These are phyloP conservation scores for Geranium rotundifolium DNA, from an alignment of 345 rosid species.

Conservation along the genomic window DNA sequence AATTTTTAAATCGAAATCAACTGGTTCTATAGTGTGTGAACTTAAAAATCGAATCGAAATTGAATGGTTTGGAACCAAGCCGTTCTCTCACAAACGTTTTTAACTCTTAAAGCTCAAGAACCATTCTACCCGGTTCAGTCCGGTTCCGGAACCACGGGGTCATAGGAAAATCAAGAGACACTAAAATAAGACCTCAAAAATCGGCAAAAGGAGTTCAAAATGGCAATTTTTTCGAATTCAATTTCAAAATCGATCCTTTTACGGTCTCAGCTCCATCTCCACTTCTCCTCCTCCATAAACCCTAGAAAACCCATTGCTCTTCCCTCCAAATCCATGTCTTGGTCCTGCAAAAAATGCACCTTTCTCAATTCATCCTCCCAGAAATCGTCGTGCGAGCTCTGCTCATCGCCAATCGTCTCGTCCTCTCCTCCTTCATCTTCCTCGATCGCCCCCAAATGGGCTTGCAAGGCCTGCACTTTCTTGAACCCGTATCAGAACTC, in stretches of 20 bases:
- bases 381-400: slow-evolving; percentile 52
- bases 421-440: slow-evolving; percentile 10
- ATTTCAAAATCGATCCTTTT: background rate
- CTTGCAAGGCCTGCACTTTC: slow-evolving; percentile 90
- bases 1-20: too few relatives aligned
- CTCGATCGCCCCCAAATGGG: slow-evolving; percentile 40
- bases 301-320: slow-evolving; percentile 10
- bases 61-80: too few relatives aligned
- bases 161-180: background rate
- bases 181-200: background rate
- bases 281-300: slow-evolving; percentile 2
- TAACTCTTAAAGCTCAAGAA: too few relatives aligned
- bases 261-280: background rate
- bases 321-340: slow-evolving; percentile 18
- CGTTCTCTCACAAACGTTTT: too few relatives aligned
- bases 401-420: slow-evolving; percentile 28
- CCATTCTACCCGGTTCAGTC: too few relatives aligned
- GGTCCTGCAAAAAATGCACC: slow-evolving; percentile 83
- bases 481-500: slow-evolving; percentile 59
- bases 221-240: slow-evolving; percentile 5
- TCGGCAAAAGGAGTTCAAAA: slow-evolving; percentile 6
- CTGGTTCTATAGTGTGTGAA: too few relatives aligned
- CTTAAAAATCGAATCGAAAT: too few relatives aligned
- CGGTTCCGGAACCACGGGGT: too few relatives aligned
- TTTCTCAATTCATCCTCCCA: slow-evolving; percentile 73